phyloP scores from a whole-genome alignment of 768 basidiomycete genomes.

The Tylopilus felleus region DNA sequence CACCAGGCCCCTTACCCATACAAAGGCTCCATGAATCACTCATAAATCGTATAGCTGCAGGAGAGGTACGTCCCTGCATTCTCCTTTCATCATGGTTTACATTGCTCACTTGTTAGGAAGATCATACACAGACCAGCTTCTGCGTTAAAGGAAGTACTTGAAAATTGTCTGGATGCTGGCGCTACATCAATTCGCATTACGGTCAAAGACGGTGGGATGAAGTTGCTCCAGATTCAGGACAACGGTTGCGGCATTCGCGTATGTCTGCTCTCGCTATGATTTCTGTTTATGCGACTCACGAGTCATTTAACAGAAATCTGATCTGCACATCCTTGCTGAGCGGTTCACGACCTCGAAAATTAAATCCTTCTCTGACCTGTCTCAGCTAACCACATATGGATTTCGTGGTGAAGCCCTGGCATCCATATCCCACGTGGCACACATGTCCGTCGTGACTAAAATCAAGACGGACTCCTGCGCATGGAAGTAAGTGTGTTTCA shows the following conservation, averaged over 20 bases:
- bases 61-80: constrained; percentile 44
- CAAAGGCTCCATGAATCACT: constrained; percentile 74
- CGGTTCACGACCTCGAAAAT: constrained; percentile 96
- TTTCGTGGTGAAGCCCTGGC: constrained; percentile 97
- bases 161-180: constrained; percentile 94
- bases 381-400: constrained; percentile 84
- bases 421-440: constrained; percentile 59
- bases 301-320: constrained; percentile 65
- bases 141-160: constrained; percentile 92
- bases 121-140: constrained; percentile 90
- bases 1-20: constrained; percentile 59
- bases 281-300: background rate
- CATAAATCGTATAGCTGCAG: constrained; percentile 89
- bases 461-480: constrained; percentile 78
- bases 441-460: constrained; percentile 88
- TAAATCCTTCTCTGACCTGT: constrained; percentile 79
- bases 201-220: constrained; percentile 94
- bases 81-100: background rate
- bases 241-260: constrained; percentile 95
- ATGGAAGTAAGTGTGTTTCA: constrained; percentile 79
- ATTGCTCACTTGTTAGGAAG: constrained; percentile 37
- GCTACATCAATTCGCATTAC: constrained; percentile 82
- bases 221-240: constrained; percentile 92
- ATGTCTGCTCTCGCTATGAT: constrained; percentile 27
- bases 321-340: constrained; percentile 88